These are phyloP conservation scores for Termitomyces sp. DNA, from an alignment of 768 basidiomycete species.

Conservation along the genomic window DNA sequence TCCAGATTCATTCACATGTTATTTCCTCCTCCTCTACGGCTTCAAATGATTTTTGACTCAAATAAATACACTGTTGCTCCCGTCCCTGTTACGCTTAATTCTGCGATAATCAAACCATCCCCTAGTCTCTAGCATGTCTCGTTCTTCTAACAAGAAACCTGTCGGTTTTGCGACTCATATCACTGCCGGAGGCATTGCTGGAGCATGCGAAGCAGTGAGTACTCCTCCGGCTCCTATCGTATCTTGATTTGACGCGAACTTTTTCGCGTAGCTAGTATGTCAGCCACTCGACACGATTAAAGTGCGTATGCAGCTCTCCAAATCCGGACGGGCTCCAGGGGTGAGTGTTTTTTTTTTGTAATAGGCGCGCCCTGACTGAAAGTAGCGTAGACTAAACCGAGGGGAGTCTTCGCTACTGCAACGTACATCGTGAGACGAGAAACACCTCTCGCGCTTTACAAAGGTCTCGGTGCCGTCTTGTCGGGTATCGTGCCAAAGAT, in stretches of 20 bases:
- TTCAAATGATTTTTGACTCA: neutral
- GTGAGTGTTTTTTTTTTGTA: constrained; percentile 50
- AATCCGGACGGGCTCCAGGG: constrained; percentile 73
- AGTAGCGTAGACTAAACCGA: constrained; percentile 71
- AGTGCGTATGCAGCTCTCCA: constrained; percentile 99
- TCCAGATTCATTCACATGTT: constrained; percentile 27
- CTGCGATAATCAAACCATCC: constrained; percentile 2
- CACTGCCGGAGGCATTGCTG: constrained; percentile 92
- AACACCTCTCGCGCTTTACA: constrained; percentile 94
- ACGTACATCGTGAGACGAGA: constrained; percentile 84
- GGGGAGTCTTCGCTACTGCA: constrained; percentile 92
- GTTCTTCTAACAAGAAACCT: constrained; percentile 64
- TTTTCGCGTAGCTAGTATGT: constrained; percentile 58
- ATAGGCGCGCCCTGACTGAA: constrained; percentile 4
- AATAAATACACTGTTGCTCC: constrained; percentile 8
- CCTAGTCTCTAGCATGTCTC: constrained; percentile 40
- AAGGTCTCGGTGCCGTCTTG: constrained; percentile 94
- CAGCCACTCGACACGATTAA: constrained; percentile 99
- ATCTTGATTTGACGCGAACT: neutral
- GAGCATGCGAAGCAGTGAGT: constrained; percentile 88
- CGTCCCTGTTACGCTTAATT: constrained; percentile 9
- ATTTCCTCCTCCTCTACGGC: constrained; percentile 11
- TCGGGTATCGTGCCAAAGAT: constrained; percentile 99
- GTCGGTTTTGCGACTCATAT: constrained; percentile 88
- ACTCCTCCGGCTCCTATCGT: neutral